Evolutionary conservation across 208 protist species (phyloP).

Genomic region (Leishmania tarentolae): DNA sequence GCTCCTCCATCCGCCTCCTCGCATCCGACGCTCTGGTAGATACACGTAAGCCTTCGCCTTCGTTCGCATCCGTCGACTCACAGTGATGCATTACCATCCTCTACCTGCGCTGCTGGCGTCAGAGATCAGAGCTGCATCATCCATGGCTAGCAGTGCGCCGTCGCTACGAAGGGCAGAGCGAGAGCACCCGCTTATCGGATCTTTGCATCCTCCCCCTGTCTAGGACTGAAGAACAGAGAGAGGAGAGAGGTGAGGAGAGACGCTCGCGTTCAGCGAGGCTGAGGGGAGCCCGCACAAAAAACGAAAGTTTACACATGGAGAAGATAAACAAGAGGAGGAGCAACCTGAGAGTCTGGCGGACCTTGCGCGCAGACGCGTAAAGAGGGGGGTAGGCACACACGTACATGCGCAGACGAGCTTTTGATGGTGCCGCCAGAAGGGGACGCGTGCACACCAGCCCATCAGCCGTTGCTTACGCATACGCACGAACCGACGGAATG

Average conservation of each 20-base stretch:
- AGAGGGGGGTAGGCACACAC: neutral
- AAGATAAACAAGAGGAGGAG: neutral
- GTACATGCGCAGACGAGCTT: neutral
- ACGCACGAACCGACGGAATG: neutral
- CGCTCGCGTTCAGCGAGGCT: neutral
- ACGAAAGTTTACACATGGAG: neutral
- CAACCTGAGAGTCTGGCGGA: neutral
- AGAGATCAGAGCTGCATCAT: neutral
- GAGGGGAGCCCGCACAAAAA: neutral
- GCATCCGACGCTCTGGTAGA: neutral
- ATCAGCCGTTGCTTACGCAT: neutral
- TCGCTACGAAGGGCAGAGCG: neutral
- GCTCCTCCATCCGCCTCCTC: neutral
- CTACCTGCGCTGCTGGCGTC: neutral
- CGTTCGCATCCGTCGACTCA: neutral
- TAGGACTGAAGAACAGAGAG: neutral
- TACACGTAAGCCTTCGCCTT: neutral
- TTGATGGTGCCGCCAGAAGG: neutral
- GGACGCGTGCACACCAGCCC: neutral
- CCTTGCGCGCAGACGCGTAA: neutral
- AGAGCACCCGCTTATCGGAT: neutral
- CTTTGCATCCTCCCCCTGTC: neutral
- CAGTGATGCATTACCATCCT: neutral
- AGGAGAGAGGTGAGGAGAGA: neutral
- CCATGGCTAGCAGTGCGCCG: neutral